Evolutionary conservation across 1,139 yeast species (phyloP), one percentile per base, ranked within the genome.

Genomic region (Blastobotrys capitulatus): DNA sequence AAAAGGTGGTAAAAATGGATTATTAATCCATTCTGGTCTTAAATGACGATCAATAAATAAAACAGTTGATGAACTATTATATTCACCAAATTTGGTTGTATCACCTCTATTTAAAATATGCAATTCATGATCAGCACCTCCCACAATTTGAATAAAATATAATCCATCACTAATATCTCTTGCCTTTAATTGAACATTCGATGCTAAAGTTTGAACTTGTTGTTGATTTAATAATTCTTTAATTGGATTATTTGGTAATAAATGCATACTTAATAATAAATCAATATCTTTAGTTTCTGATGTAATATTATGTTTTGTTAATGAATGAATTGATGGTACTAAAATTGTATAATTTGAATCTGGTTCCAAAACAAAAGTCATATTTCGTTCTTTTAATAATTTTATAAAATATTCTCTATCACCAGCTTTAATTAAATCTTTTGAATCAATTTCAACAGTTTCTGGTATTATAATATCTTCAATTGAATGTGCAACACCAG

Each of bases 401-500:
- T 75, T 72, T 22, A 79, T 48, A 56, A 88, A 79, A n/a, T 51
- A 47, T 1, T 50, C 50, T 8, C 71, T 57, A 15, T 60, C 79
- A 2, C 80, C 72, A 3, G 81, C 75, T 2, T 65, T 65, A 1
- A 90, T 69, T 46, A 92, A 71, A 49, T 87, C 84, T 1, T 57
- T 49, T 16, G 86, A 68, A 0, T 82, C 66, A 3, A 92, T 76
- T 9, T 71, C 65, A 31, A 90, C 67, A 31, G 70, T 65, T 0
- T 68, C 65, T 0, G 97, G 96, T 9, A 88, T 67, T 1, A 19
- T 18, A 0, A 87, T 72, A 10, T 74, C 66, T 42, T 74, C 69
- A 6, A 86, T 70, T 1, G 90, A 80, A 62, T 89, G 97, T 1
- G 87, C 78, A 0, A 90, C 96, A 0, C 97, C 98, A 61, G 85